Conservation (phyloP, 2,329 filamentous ascomycete genomes). For the Aureobasidium vineae region DNA sequence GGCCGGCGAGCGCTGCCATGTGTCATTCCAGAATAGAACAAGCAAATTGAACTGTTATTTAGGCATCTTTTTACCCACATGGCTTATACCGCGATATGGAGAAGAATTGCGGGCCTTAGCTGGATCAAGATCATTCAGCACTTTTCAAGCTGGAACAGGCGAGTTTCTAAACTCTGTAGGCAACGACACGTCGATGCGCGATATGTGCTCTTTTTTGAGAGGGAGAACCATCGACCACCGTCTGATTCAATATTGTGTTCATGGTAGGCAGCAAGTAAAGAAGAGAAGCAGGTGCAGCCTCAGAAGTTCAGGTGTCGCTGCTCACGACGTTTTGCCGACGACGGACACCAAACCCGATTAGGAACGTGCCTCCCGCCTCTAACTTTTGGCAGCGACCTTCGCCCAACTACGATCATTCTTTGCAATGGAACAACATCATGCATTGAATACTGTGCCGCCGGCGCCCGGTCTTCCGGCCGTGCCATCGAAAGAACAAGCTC, state of each 20-base stretch:
- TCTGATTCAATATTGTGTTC: background rate
- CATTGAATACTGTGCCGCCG: conserved; percentile 30
- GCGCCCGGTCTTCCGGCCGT: conserved; percentile 26
- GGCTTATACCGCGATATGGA: background rate
- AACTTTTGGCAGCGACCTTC: conserved; percentile 13
- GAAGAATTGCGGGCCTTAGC: background rate
- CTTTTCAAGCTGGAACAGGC: too few species aligned
- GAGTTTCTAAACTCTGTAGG: too few species aligned
- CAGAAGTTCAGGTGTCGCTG: background rate
- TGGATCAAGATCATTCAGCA: background rate
- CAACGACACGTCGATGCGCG: too few species aligned
- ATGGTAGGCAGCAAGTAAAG: background rate
- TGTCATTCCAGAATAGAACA: too few species aligned
- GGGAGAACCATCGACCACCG: too few species aligned
- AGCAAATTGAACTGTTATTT: too few species aligned
- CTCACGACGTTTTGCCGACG: background rate
- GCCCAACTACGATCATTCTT: background rate
- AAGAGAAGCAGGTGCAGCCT: background rate
- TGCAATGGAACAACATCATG: conserved; percentile 42
- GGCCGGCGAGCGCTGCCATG: too few species aligned
- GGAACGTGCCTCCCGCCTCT: background rate
- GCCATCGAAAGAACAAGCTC: conserved; percentile 35
- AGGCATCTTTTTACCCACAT: too few species aligned
- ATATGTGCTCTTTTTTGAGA: too few species aligned
- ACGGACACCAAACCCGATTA: conserved; percentile 10